Conservation (phyloP, 495 filamentous ascomycete species). For the Arthonia radiata region DNA sequence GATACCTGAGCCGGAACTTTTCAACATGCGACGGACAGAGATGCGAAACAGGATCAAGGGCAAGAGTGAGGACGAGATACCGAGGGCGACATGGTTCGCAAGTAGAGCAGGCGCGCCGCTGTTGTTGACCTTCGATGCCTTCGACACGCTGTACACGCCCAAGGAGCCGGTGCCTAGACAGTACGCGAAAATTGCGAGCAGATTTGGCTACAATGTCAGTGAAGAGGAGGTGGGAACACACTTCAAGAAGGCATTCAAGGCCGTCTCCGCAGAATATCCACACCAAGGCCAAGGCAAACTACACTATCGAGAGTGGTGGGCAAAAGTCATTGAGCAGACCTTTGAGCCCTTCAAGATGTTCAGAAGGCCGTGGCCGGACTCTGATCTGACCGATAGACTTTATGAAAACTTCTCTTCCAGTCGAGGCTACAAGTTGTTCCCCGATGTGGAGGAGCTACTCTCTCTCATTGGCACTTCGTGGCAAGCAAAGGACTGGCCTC, state of each 20-base stretch:
- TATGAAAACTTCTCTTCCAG: conserved; percentile 33
- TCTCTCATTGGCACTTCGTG: not conserved
- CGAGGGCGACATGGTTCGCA: conserved; percentile 4
- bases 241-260: conserved; percentile 21
- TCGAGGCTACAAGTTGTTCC: conserved; percentile 34
- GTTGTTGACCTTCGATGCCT: conserved; percentile 51
- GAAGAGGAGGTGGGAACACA: conserved; percentile 11
- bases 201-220: conserved; percentile 25
- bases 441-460: conserved; percentile 30
- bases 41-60: no score
- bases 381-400: conserved; percentile 25
- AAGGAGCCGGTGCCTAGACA: conserved; percentile 30
- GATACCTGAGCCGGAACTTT: no score
- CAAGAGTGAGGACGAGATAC: conserved; percentile 8
- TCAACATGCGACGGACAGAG: no score
- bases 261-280: conserved; percentile 23
- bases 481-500: conserved; percentile 8
- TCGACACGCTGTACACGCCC: conserved; percentile 49
- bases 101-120: conserved; percentile 11
- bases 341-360: conserved; percentile 14
- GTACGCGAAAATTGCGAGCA: conserved; percentile 32
- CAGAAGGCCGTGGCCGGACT: conserved; percentile 14
- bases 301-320: conserved; percentile 55
- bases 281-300: conserved; percentile 46
- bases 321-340: conserved; percentile 23